Percentiles rank a stretch among this genome's conserved stretches.
phyloP scores from a whole-genome alignment of 352 stramenopile species.

The Pythium dissimile region DNA sequence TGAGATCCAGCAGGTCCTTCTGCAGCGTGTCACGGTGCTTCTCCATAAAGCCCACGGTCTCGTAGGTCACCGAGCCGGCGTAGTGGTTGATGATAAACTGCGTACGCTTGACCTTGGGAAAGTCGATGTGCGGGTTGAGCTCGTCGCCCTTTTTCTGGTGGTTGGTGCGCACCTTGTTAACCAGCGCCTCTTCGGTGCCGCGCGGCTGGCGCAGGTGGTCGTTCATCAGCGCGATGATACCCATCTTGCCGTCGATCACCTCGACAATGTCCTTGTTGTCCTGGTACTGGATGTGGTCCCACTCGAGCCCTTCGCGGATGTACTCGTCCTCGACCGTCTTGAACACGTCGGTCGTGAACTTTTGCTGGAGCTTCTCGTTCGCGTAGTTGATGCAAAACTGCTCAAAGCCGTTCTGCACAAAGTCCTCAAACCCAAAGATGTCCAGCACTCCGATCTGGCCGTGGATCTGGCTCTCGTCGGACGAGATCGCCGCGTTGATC shows the following conservation, averaged over 20 bases:
- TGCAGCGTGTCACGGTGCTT: constrained; percentile 95
- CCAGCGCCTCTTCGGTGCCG: constrained; percentile 82
- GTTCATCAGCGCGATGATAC: constrained; percentile 88
- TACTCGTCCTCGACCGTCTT: constrained; percentile 99
- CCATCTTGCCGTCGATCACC: constrained; percentile 92
- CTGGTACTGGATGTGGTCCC: constrained; percentile 98
- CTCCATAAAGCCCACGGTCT: constrained; percentile 94
- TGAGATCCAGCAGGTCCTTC: constrained; percentile 92
- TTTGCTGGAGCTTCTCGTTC: constrained; percentile 89
- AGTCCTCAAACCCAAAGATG: constrained; percentile 99
- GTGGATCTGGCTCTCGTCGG: constrained; percentile 62
- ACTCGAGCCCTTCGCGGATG: constrained; percentile 95
- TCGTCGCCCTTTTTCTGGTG: constrained; percentile 70
- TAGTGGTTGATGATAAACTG: constrained; percentile 97
- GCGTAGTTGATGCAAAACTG: constrained; percentile 94
- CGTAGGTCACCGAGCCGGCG: constrained; percentile 93
- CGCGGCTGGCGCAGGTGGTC: constrained; percentile 82
- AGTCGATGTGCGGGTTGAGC: constrained; percentile 76
- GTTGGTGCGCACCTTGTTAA: constrained; percentile 87
- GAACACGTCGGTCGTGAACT: constrained; percentile 96
- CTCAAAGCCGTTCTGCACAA: constrained; percentile 91
- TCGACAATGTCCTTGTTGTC: constrained; percentile 98
- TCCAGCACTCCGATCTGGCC: constrained; percentile 95
- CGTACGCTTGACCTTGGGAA: constrained; percentile 86
- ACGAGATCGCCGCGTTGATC: constrained; percentile 83